Conservation (phyloP, 768 basidiomycete species). For the Mycena crocata region DNA sequence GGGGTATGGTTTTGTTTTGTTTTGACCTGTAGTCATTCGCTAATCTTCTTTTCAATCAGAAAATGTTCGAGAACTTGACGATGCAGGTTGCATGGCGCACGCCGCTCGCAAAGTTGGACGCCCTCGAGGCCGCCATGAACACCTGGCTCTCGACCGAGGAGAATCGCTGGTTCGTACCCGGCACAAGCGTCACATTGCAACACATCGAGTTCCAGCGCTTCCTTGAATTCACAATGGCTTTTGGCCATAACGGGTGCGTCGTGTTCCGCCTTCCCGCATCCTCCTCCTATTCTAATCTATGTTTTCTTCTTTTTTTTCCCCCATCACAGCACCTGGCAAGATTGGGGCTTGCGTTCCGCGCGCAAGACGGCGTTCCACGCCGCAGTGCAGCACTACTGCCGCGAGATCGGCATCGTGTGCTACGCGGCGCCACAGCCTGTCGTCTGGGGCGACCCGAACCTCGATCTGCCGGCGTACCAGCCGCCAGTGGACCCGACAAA, state of each 20-base stretch:
- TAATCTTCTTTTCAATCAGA: slow-evolving; percentile 47
- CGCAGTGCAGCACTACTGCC: slow-evolving; percentile 79
- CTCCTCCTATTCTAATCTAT: slow-evolving; percentile 5
- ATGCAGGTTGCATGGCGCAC: slow-evolving; percentile 85
- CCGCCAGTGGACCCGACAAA: slow-evolving; percentile 11
- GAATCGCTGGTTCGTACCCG: slow-evolving; percentile 82
- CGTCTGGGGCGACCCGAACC: slow-evolving; percentile 54
- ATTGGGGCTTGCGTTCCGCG: slow-evolving; percentile 52
- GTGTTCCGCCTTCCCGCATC: neutral
- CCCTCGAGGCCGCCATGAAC: slow-evolving; percentile 73
- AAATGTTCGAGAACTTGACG: slow-evolving; percentile 74
- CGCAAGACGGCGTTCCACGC: slow-evolving; percentile 85
- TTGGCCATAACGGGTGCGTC: slow-evolving; percentile 63
- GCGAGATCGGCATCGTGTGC: slow-evolving; percentile 73
- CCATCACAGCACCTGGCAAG: slow-evolving; percentile 61
- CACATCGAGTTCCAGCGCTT: slow-evolving; percentile 74
- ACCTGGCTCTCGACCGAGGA: slow-evolving; percentile 84
- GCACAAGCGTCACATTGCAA: slow-evolving; percentile 72
- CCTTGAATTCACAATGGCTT: slow-evolving; percentile 75
- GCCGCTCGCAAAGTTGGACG: slow-evolving; percentile 76
- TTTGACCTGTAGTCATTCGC: slow-evolving; percentile 22
- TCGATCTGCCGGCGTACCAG: slow-evolving; percentile 29
- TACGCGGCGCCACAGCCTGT: slow-evolving; percentile 73
- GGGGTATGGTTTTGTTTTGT: slow-evolving; percentile 53
- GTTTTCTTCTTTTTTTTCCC: too few relatives aligned